Evolutionary conservation across 495 filamentous ascomycete genomes (phyloP).

Genomic region (Neurospora discreta): DNA sequence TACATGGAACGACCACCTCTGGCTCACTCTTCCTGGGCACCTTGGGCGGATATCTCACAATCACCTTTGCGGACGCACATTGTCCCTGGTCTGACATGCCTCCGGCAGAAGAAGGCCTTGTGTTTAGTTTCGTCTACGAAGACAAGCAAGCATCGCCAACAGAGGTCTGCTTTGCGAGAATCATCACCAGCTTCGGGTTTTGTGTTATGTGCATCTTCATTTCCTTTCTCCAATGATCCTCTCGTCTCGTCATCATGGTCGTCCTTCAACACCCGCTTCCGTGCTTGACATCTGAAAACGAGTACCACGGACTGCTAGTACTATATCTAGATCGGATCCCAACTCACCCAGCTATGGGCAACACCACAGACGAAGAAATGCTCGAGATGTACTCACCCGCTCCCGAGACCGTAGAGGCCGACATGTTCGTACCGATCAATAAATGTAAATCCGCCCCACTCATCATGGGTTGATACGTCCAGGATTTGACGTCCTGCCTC

Average conservation of each 20-base stretch:
- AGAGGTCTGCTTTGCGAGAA: not conserved
- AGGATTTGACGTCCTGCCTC: not conserved
- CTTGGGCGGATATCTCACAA: not conserved
- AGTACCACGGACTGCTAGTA: too few species aligned
- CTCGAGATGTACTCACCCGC: constrained; percentile 42
- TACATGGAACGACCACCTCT: not conserved
- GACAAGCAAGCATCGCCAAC: not conserved
- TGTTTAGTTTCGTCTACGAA: not conserved
- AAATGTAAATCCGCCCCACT: not conserved
- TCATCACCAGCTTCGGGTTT: too few species aligned
- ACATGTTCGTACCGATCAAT: not conserved
- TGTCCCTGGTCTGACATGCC: not conserved
- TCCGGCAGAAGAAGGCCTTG: not conserved
- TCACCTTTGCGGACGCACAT: not conserved
- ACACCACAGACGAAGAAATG: constrained; percentile 36
- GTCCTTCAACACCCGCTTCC: too few species aligned
- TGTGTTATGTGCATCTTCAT: not conserved
- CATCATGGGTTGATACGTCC: not conserved
- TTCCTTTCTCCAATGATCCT: constrained; percentile 14
- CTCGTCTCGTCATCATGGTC: too few species aligned
- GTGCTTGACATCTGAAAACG: constrained; percentile 20
- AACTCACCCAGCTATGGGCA: constrained; percentile 45
- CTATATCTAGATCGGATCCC: constrained; percentile 43
- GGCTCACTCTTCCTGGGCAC: not conserved
- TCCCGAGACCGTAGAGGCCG: constrained; percentile 27